phyloP scores from a whole-genome alignment of 176 grass and related monocot species.

The Rhipidocladum racemiflorum region DNA sequence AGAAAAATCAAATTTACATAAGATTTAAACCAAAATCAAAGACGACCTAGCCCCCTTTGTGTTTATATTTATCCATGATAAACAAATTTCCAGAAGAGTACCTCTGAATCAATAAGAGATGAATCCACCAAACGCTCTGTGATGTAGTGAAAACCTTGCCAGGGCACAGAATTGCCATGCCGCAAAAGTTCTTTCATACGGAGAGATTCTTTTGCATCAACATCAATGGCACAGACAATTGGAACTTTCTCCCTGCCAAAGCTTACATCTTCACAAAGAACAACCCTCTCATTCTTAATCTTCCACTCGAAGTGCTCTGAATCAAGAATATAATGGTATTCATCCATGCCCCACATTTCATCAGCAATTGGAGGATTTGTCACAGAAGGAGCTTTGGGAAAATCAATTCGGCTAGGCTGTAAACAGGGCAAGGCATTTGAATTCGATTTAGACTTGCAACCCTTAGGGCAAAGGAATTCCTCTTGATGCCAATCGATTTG shows the following conservation, averaged over 20 bases:
- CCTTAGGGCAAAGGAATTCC: conserved; percentile 76
- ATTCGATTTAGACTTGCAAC: conserved; percentile 55
- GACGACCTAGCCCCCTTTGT: not conserved
- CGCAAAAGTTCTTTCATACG: conserved; percentile 29
- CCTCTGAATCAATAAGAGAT: conserved; percentile 65
- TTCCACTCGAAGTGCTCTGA: conserved; percentile 68
- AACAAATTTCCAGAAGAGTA: conserved; percentile 27
- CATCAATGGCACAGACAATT: conserved; percentile 67
- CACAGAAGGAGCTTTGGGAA: conserved; percentile 23
- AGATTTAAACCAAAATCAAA: not conserved
- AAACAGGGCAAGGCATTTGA: conserved; percentile 51
- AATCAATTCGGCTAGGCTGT: conserved; percentile 29
- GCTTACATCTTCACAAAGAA: conserved; percentile 88
- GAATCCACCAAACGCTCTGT: conserved; percentile 66
- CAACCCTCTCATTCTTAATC: conserved; percentile 46
- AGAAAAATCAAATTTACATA: not conserved
- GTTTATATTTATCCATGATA: conserved; percentile 11
- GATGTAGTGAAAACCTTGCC: conserved; percentile 75
- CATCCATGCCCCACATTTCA: conserved; percentile 57
- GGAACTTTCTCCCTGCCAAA: conserved; percentile 76
- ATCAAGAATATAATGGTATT: conserved; percentile 82
- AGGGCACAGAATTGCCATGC: conserved; percentile 52
- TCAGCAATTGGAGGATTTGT: conserved; percentile 33
- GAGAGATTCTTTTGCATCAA: conserved; percentile 59
- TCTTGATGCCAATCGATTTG: conserved; percentile 88